Conservation (phyloP, 495 filamentous ascomycete genomes). For the Viridothelium virens region DNA sequence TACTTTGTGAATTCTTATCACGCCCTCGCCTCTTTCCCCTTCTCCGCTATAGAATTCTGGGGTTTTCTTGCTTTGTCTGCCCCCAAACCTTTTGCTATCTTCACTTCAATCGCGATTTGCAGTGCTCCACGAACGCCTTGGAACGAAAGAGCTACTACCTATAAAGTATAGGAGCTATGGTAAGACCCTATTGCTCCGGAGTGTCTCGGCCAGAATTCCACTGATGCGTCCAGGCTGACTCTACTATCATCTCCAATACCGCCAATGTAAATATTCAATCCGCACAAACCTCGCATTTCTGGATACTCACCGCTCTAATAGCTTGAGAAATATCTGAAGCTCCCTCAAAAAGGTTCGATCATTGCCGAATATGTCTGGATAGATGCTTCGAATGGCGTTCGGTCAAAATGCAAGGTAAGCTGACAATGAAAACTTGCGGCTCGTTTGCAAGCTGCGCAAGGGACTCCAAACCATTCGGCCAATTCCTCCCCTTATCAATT, state of each 20-base stretch:
- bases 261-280: constrained; percentile 31
- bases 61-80: neutral
- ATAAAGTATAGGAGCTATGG: constrained; percentile 20
- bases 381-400: constrained; percentile 65
- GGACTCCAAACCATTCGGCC: no score
- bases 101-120: no score
- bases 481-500: neutral
- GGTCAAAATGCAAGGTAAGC: constrained; percentile 89
- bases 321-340: constrained; percentile 85
- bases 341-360: constrained; percentile 76
- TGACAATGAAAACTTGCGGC: neutral
- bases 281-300: neutral
- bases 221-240: constrained; percentile 25
- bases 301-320: constrained; percentile 36
- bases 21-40: neutral
- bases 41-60: neutral
- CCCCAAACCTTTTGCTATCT: neutral
- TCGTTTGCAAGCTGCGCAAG: no score
- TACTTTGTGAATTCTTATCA: neutral
- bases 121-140: no score
- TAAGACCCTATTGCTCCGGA: constrained; percentile 8
- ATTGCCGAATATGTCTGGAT: constrained; percentile 99
- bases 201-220: neutral
- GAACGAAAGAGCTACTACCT: no score
- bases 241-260: constrained; percentile 36